Base-by-base conservation (phyloP, 805 yeast species). In the Metschnikowia lachancei region DNA sequence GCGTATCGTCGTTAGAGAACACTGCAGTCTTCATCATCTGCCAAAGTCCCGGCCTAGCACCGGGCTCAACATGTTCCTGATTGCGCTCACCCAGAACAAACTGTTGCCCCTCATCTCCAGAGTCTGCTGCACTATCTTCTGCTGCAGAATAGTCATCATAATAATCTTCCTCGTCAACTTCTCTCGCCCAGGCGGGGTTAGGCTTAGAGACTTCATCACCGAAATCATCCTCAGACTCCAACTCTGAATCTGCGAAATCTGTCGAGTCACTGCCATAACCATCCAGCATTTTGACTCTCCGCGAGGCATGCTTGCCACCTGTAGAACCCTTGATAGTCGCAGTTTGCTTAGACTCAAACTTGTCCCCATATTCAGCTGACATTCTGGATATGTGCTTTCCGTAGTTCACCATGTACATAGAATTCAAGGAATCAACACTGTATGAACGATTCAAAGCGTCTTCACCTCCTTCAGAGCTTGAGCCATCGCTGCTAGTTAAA, bases 351-450 rank as follows among this genome's bases (percentile, higher is more conserved):
- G 17, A 20, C 6, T 24, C 26, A 4, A 32, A 9, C 17, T 18
- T 29, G n/a, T 28, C 34, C 13, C 24, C 17, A 50, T 47, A 32
- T 50, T 60, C 62, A 39, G 53, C 51, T 4, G 67, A 67, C 75
- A 72, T 72, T 47, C 66, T 64, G 13, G 75, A 70, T 11, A 72
- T 61, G 47, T 70, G 76, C 34, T 63, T 59, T 14, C 73, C 74
- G 45, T 67, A 69, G 43, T 57, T 61, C 58, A 62, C 61, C 32
- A 67, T 62, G 57, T 67, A 70, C 62, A 71, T 56, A 6, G 74
- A 67, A 49, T 66, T 67, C 49, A 72, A 63, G 4, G 74, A 67
- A 48, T 72, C 76, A 40, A 70, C 57, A 41, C 74, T 67, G 17
- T 53, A 42, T 1, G 70, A 61, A 45, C 69, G 70, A 36, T 54